These are phyloP conservation scores for Lycium barbarum DNA, from an alignment of 257 asterid genomes.

Conservation along the genomic window DNA sequence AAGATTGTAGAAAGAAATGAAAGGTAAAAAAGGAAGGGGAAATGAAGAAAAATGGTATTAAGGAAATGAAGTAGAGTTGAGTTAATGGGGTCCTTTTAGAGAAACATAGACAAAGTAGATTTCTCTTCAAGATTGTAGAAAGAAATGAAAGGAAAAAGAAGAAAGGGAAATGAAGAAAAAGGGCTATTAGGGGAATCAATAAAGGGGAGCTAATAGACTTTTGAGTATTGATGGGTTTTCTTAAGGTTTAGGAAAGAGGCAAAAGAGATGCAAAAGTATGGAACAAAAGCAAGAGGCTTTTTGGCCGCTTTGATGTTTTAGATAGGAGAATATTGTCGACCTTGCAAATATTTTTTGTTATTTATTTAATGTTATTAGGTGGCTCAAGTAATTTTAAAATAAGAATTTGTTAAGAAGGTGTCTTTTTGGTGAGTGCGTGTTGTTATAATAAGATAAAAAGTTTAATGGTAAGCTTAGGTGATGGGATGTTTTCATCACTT, in stretches of 20 bases:
- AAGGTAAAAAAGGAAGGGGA: no score
- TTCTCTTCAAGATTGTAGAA: neutral
- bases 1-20: no score
- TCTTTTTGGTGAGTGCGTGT: neutral
- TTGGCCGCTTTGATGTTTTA: slow-evolving; percentile 32
- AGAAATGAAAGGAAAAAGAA: neutral
- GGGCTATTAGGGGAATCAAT: neutral
- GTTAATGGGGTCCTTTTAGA: no score
- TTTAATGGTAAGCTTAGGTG: neutral
- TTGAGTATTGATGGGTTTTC: neutral
- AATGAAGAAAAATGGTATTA: neutral
- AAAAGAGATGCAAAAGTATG: slow-evolving; percentile 27
- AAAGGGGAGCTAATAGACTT: neutral
- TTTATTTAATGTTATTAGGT: slow-evolving; percentile 16
- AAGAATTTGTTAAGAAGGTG: neutral
- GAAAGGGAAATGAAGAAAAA: neutral
- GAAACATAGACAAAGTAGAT: neutral
- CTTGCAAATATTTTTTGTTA: neutral
- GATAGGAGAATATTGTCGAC: slow-evolving; percentile 20
- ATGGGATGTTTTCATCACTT: neutral
- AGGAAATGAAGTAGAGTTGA: neutral
- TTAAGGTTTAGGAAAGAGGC: neutral
- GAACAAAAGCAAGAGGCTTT: slow-evolving; percentile 39
- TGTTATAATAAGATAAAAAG: neutral
- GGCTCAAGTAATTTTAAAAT: neutral